Conservation (phyloP, 2,329 filamentous ascomycete genomes). For the Talaromyces sp. region DNA sequence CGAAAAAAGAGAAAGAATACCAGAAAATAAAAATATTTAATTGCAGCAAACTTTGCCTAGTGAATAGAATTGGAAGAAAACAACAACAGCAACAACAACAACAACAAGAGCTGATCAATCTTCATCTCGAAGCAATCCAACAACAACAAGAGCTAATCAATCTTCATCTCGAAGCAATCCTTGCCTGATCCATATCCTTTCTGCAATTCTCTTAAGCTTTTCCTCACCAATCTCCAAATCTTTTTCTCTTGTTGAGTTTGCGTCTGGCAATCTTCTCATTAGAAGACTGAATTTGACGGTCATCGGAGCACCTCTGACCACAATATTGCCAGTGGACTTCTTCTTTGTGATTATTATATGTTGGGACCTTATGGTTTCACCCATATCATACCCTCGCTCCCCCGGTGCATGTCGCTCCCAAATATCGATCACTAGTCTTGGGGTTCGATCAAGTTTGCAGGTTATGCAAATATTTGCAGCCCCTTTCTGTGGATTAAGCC, state of each 20-base stretch:
- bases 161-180: neutral
- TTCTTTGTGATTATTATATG: conserved; percentile 3
- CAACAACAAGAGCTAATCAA: neutral
- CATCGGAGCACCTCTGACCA: neutral
- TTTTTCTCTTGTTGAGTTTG: neutral
- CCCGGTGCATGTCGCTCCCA: conserved; percentile 1
- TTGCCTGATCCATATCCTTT: neutral
- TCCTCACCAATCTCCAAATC: neutral
- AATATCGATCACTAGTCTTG: conserved; percentile 4
- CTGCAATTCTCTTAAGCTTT: neutral
- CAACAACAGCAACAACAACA: neutral
- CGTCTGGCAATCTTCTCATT: neutral
- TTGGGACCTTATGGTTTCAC: neutral
- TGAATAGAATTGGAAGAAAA: neutral
- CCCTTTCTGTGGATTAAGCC: neutral
- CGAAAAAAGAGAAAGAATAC: too few species aligned
- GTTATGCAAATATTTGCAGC: neutral
- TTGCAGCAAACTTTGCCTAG: neutral
- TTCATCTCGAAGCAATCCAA: neutral
- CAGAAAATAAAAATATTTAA: neutral
- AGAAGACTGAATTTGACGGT: neutral
- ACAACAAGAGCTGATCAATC: neutral
- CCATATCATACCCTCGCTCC: neutral
- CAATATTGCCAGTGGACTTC: neutral
- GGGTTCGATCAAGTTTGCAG: conserved; percentile 1